Evolutionary conservation across 345 rosid species (phyloP).

Genomic region (Streptanthus diversifolius): DNA sequence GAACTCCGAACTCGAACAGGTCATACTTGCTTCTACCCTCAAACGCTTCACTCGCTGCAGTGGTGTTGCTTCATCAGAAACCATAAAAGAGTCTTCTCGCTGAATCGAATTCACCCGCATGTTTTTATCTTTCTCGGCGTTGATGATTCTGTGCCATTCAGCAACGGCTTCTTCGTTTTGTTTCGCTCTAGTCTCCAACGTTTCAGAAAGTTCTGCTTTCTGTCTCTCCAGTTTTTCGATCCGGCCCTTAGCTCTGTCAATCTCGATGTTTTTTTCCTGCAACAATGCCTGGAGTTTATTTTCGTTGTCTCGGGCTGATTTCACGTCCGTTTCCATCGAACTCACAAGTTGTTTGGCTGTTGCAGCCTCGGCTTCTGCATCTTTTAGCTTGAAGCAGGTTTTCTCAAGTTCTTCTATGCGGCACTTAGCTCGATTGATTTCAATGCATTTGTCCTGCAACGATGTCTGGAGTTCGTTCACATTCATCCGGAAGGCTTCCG

Average conservation of each 20-base stretch:
- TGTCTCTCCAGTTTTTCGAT: slow-evolving; percentile 29
- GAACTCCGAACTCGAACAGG: slow-evolving; percentile 20
- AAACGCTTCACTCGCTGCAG: slow-evolving; percentile 36
- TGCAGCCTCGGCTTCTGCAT: slow-evolving; percentile 29
- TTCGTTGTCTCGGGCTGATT: slow-evolving; percentile 22
- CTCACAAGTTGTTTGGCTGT: slow-evolving; percentile 29
- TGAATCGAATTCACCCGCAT: slow-evolving; percentile 20
- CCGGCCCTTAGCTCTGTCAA: slow-evolving; percentile 22
- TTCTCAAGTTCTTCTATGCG: slow-evolving; percentile 39
- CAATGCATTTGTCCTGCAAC: slow-evolving; percentile 30
- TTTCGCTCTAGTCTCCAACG: slow-evolving; percentile 20
- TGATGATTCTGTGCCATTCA: slow-evolving; percentile 24
- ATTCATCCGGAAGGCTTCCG: slow-evolving; percentile 22
- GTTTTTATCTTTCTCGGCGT: slow-evolving; percentile 16
- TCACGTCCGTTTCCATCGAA: slow-evolving; percentile 11
- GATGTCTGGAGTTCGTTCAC: slow-evolving; percentile 28
- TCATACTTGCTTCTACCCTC: slow-evolving; percentile 30
- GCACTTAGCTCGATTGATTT: slow-evolving; percentile 17
- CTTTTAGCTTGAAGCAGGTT: slow-evolving; percentile 28
- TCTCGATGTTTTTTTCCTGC: slow-evolving; percentile 24
- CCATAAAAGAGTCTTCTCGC: slow-evolving; percentile 18
- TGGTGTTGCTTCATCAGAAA: slow-evolving; percentile 7
- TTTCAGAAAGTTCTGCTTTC: slow-evolving; percentile 28
- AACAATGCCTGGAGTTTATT: slow-evolving; percentile 26
- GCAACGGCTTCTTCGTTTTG: slow-evolving; percentile 17